Conservation (phyloP, 139 green algal genomes). For the Pseudopediastrum boryanum region DNA sequence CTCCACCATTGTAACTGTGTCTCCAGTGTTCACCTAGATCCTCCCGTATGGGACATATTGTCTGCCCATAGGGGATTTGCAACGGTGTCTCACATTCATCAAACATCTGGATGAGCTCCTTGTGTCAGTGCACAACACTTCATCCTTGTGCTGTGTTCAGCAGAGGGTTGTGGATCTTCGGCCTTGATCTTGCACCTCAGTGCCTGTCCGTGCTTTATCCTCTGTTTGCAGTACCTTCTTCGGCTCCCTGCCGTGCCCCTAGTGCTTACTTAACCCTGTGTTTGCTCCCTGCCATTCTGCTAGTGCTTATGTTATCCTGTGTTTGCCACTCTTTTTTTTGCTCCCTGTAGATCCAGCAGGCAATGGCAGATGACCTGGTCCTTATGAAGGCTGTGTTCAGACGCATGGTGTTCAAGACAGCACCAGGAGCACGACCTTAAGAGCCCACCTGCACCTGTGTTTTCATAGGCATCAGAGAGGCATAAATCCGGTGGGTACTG, state of each 20-base stretch:
- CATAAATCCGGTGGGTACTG: too few relatives aligned
- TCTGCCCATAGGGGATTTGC: too few relatives aligned
- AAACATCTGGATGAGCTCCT: too few relatives aligned
- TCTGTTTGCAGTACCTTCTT: background rate
- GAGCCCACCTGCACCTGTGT: background rate
- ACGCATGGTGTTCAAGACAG: slow-evolving; percentile 28
- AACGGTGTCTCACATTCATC: too few relatives aligned
- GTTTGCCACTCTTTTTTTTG: background rate
- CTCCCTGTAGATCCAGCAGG: slow-evolving; percentile 11
- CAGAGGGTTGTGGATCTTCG: too few relatives aligned
- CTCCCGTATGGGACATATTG: too few relatives aligned
- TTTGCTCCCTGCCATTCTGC: background rate
- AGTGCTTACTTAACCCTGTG: background rate
- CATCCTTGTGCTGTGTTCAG: background rate
- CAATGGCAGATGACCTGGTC: slow-evolving; percentile 21
- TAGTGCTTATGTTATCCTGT: background rate
- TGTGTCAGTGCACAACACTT: background rate
- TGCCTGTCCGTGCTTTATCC: too few relatives aligned
- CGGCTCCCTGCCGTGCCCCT: background rate
- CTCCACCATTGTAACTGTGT: too few relatives aligned
- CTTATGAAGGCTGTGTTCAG: slow-evolving; percentile 9
- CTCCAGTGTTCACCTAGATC: too few relatives aligned
- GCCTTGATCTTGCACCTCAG: too few relatives aligned
- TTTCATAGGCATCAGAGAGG: too few relatives aligned
- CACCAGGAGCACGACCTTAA: slow-evolving; percentile 24